Evolutionary conservation across 2,329 filamentous ascomycete species (phyloP).

Genomic region (Stachybotrys echinatus): DNA sequence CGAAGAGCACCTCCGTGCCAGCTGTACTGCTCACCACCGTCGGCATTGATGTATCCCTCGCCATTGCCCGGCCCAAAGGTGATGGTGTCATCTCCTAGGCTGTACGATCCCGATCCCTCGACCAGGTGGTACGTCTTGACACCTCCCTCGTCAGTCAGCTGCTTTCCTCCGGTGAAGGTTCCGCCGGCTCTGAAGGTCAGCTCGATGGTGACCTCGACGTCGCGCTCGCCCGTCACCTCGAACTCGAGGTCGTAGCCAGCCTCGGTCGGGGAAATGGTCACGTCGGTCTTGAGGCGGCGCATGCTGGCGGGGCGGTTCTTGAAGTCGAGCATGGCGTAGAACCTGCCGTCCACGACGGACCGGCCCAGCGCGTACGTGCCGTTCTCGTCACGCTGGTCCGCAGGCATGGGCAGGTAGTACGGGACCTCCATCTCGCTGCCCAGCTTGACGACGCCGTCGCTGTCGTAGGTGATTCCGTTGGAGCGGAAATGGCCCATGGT

Average conservation of each 20-base stretch:
- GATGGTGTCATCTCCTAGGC: slow-evolving; percentile 8
- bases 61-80: slow-evolving; percentile 11
- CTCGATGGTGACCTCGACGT: slow-evolving; percentile 13
- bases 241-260: slow-evolving; percentile 9
- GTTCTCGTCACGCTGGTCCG: slow-evolving; percentile 7
- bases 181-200: slow-evolving; percentile 10
- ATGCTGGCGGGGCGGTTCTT: slow-evolving; percentile 10
- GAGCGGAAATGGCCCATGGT: slow-evolving; percentile 15
- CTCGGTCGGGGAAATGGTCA: slow-evolving; percentile 7
- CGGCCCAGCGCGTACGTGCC: slow-evolving; percentile 8
- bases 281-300: slow-evolving; percentile 10
- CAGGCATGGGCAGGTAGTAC: slow-evolving; percentile 12
- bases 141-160: slow-evolving; percentile 3
- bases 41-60: slow-evolving; percentile 6
- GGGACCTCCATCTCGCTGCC: slow-evolving; percentile 10
- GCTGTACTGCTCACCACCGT: slow-evolving; percentile 12
- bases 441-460: slow-evolving; percentile 4
- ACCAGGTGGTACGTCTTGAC: slow-evolving; percentile 8
- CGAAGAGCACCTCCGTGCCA: slow-evolving; percentile 9
- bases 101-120: slow-evolving; percentile 9
- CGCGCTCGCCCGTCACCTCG: slow-evolving; percentile 11
- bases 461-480: slow-evolving; percentile 5
- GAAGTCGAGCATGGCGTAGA: slow-evolving; percentile 13
- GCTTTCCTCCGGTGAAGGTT: slow-evolving; percentile 5
- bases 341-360: slow-evolving; percentile 10